phyloP scores from a whole-genome alignment of 2,329 filamentous ascomycete genomes.

The Ophiocordyceps robertsii region DNA sequence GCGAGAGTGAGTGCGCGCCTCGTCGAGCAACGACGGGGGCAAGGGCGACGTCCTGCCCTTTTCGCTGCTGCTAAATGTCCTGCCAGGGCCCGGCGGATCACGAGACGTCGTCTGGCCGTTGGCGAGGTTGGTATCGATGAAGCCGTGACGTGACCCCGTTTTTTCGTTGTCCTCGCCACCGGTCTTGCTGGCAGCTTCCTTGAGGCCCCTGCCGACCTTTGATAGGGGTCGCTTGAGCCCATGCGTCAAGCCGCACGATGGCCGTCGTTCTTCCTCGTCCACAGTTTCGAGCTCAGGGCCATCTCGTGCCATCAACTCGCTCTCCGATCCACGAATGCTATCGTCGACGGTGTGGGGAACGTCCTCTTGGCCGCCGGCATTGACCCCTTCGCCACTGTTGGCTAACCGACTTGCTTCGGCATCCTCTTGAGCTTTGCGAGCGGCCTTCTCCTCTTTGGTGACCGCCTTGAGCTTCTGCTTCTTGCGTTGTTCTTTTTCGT shows the following conservation, averaged over 20 bases:
- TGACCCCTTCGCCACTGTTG: slow-evolving; percentile 31
- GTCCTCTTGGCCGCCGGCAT: slow-evolving; percentile 37
- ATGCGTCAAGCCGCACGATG: slow-evolving; percentile 14
- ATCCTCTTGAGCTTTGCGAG: slow-evolving; percentile 34
- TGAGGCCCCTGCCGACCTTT: slow-evolving; percentile 37
- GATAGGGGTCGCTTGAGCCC: slow-evolving; percentile 23
- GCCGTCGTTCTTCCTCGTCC: slow-evolving; percentile 9
- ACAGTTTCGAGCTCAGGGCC: slow-evolving; percentile 1
- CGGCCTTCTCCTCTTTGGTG: slow-evolving; percentile 35
- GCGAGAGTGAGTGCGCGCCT: slow-evolving; percentile 20
- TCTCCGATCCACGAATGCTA: slow-evolving; percentile 25
- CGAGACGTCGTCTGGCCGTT: neutral
- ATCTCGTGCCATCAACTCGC: slow-evolving; percentile 2
- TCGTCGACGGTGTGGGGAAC: slow-evolving; percentile 38
- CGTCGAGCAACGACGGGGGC: slow-evolving; percentile 16
- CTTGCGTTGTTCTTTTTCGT: slow-evolving; percentile 51
- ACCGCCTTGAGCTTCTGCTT: slow-evolving; percentile 32
- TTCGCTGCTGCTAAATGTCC: neutral
- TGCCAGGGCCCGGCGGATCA: neutral
- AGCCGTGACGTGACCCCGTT: slow-evolving; percentile 43
- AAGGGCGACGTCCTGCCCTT: slow-evolving; percentile 8
- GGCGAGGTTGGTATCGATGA: slow-evolving; percentile 20
- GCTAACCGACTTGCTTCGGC: slow-evolving; percentile 36
- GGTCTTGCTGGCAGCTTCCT: slow-evolving; percentile 27
- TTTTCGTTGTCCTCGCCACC: slow-evolving; percentile 36